phyloP scores from a whole-genome alignment of 2,329 filamentous ascomycete species.

The Trichoderma lentiforme region DNA sequence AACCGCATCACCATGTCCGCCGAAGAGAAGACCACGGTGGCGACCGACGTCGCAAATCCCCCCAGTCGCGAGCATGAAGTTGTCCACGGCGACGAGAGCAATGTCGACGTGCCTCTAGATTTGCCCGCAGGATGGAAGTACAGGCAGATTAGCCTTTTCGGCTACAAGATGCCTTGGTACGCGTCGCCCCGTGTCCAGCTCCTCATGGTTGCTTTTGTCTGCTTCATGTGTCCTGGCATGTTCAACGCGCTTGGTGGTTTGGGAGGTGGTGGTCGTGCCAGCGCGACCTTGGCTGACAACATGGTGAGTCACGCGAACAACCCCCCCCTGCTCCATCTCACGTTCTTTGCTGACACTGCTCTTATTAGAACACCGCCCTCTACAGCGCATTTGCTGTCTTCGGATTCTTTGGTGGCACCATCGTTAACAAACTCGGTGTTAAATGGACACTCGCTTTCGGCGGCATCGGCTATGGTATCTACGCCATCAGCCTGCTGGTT shows the following conservation, averaged over 20 bases:
- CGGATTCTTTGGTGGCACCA: constrained; percentile 69
- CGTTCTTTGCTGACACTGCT: not conserved
- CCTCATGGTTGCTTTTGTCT: constrained; percentile 57
- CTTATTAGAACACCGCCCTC: constrained; percentile 43
- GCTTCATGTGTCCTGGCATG: constrained; percentile 68
- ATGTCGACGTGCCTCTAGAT: constrained; percentile 19
- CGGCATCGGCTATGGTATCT: constrained; percentile 73
- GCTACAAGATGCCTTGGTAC: constrained; percentile 56
- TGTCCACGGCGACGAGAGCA: constrained; percentile 12
- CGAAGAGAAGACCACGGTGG: constrained; percentile 24
- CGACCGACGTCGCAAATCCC: not conserved
- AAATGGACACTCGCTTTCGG: constrained; percentile 66
- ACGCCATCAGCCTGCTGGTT: constrained; percentile 66
- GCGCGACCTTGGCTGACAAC: constrained; percentile 58
- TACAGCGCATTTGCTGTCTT: constrained; percentile 69
- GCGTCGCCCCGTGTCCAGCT: constrained; percentile 72
- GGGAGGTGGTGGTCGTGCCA: constrained; percentile 56
- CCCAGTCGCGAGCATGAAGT: not conserved
- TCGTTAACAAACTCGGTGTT: constrained; percentile 73
- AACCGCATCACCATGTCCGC: constrained; percentile 26
- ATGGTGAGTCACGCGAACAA: constrained; percentile 42
- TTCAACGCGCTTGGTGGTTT: constrained; percentile 66
- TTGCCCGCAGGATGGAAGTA: constrained; percentile 64
- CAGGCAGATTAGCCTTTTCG: constrained; percentile 36
- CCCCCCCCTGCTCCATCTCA: not conserved